phyloP scores from a whole-genome alignment of 1,139 yeast species.

The Taphrina communis region DNA sequence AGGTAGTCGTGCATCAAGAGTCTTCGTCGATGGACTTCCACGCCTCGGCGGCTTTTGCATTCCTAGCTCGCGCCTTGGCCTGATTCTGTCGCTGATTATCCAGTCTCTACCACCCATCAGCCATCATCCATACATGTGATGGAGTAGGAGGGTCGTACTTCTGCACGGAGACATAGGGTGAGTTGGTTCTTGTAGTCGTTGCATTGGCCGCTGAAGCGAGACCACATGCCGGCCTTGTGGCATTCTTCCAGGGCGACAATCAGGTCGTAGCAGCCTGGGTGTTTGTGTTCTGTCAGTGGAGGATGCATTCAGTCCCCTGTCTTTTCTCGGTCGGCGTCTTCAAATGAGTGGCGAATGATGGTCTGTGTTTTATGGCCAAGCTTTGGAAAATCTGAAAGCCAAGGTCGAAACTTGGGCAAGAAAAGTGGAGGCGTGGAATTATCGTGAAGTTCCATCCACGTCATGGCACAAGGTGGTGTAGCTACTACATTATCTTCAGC shows the following conservation, averaged over 20 bases:
- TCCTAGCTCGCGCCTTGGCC: slow-evolving; percentile 25
- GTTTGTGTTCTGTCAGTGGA: slow-evolving; percentile 35
- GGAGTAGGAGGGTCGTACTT: slow-evolving; percentile 6
- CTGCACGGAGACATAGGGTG: slow-evolving; percentile 38
- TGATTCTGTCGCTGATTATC: slow-evolving; percentile 38
- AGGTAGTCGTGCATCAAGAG: background rate
- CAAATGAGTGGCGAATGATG: background rate
- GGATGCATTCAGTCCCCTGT: slow-evolving; percentile 36
- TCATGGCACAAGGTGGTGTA: too few species aligned
- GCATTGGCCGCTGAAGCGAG: slow-evolving; percentile 35
- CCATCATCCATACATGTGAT: too few species aligned
- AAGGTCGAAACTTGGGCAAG: too few species aligned
- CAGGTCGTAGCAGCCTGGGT: slow-evolving; percentile 41
- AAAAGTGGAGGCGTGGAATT: too few species aligned
- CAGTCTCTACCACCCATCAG: slow-evolving; percentile 12
- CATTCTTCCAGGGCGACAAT: slow-evolving; percentile 39
- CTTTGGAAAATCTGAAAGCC: too few species aligned
- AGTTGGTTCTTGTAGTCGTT: slow-evolving; percentile 32
- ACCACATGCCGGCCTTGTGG: slow-evolving; percentile 32
- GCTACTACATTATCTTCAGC: too few species aligned
- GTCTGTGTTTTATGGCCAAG: too few species aligned
- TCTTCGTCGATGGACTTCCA: slow-evolving; percentile 31
- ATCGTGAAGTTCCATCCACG: too few species aligned
- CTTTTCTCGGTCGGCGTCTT: too few species aligned
- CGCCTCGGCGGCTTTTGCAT: slow-evolving; percentile 26